Percentiles rank a stretch among this genome's conserved stretches.
These are phyloP conservation scores for Mycena olivaceomarginata DNA, from an alignment of 768 basidiomycete species.

Conservation along the genomic window DNA sequence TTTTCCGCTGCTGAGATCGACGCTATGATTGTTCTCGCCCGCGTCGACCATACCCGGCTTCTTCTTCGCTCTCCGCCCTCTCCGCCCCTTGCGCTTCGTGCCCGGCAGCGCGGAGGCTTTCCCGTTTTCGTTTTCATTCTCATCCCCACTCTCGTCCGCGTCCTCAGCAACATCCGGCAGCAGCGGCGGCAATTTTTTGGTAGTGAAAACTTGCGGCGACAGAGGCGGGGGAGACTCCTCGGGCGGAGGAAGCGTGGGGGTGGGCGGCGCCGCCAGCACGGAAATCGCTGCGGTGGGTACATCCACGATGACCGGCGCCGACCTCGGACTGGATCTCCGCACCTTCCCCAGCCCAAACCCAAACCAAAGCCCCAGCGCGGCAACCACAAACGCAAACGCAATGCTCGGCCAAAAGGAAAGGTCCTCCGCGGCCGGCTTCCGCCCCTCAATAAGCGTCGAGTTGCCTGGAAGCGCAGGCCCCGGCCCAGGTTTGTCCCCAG, in stretches of 20 bases:
- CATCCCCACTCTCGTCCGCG: slow-evolving; percentile 71
- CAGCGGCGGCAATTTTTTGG: slow-evolving; percentile 34
- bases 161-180: slow-evolving; percentile 58
- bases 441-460: neutral
- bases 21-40: slow-evolving; percentile 58
- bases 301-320: neutral
- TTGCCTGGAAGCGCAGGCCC: slow-evolving; percentile 6
- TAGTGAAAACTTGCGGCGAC: slow-evolving; percentile 12
- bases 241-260: neutral
- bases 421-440: slow-evolving; percentile 9
- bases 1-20: slow-evolving; percentile 56
- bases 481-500: slow-evolving; percentile 21
- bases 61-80: slow-evolving; percentile 75
- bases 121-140: slow-evolving; percentile 48
- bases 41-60: slow-evolving; percentile 59
- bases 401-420: slow-evolving; percentile 49
- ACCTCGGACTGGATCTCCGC: slow-evolving; percentile 21
- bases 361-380: slow-evolving; percentile 56
- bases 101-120: slow-evolving; percentile 65
- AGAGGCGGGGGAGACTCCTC: slow-evolving; percentile 16
- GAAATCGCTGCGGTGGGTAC: neutral
- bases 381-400: slow-evolving; percentile 50
- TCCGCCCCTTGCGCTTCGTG: slow-evolving; percentile 63
- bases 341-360: slow-evolving; percentile 51
- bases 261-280: neutral